Evolutionary conservation across 176 grass and related monocot genomes (phyloP), one percentile per base, ranked within the genome.

Genomic region (Carex myosuroides): DNA sequence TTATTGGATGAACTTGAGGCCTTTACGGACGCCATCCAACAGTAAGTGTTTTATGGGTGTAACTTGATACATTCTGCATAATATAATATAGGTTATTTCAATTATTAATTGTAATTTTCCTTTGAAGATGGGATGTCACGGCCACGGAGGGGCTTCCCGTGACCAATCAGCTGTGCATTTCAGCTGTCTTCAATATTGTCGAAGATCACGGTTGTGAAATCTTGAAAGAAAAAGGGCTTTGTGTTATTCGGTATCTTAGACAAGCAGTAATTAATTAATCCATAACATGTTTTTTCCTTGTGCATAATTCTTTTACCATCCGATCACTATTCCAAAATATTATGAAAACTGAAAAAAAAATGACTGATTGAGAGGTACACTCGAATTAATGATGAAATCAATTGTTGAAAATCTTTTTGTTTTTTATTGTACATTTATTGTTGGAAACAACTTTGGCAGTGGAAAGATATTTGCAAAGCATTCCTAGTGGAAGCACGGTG

Each of bases 391-490:
- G 1, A 2, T 10, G 44, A 1, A 48, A 48, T 48, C 8, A 48
- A 2, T 37, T 48, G 44, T 8, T 10, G 8, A 48, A 48, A 48
- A 48, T 48, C 1, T 10, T 2, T 48, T 48, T 1, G 3, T 37
- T 48, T 48, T 48, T 48, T 48, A 11, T 10, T 48, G 5, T 48
- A 48, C 11, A 66, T 33, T 33, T 13, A 32, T 66, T 66, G 24
- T 66, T 13, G 9, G 4, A 65, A 64, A 59, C 3, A 46, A 79
- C 35, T 81, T 20, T 54, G 48, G 58, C 60, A 53, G 85, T 85
- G 87, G 82, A 54, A 16, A 63, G 33, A 88, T 80, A n/a, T 81
- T 18, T 85, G 86, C 26, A 88, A 84, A 60, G 16, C 81, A n/a
- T 88, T 13, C 52, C 24, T 88, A 9, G 13, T 59, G 30, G 86